Evolutionary conservation across 208 protist species (phyloP).

Genomic region (Tritrichomonas musculus): DNA sequence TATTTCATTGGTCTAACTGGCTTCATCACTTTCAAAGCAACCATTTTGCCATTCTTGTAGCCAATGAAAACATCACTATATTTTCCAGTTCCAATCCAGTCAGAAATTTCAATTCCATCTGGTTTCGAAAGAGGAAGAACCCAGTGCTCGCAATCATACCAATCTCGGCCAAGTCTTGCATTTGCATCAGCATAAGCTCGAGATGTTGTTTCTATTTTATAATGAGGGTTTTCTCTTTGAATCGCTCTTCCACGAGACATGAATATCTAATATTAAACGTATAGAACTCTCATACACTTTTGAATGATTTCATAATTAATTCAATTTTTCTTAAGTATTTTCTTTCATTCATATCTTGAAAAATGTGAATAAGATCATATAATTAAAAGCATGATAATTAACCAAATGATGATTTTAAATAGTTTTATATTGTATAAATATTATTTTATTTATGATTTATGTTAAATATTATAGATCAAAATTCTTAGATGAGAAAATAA

Average conservation of each 20-base stretch:
- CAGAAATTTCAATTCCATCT: neutral
- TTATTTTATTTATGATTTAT: no score
- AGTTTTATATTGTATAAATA: no score
- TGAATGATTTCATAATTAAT: no score
- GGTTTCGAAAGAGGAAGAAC: neutral
- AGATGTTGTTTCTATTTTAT: neutral
- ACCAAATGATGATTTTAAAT: no score
- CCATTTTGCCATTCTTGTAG: neutral
- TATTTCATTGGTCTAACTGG: constrained; percentile 13
- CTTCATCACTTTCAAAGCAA: neutral
- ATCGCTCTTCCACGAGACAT: constrained; percentile 9
- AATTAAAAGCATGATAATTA: no score
- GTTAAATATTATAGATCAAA: no score
- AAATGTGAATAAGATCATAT: no score
- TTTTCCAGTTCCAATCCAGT: neutral
- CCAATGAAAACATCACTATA: constrained; percentile 31
- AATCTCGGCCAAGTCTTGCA: neutral
- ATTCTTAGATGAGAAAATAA: no score
- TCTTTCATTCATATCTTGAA: no score
- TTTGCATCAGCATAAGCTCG: neutral
- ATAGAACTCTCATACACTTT: no score
- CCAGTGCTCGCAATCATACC: constrained; percentile 1
- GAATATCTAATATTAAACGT: no score
- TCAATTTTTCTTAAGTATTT: no score
- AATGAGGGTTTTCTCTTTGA: neutral